These are phyloP conservation scores for Jackrogersella multiformis DNA, from an alignment of 495 filamentous ascomycete genomes.

Conservation along the genomic window DNA sequence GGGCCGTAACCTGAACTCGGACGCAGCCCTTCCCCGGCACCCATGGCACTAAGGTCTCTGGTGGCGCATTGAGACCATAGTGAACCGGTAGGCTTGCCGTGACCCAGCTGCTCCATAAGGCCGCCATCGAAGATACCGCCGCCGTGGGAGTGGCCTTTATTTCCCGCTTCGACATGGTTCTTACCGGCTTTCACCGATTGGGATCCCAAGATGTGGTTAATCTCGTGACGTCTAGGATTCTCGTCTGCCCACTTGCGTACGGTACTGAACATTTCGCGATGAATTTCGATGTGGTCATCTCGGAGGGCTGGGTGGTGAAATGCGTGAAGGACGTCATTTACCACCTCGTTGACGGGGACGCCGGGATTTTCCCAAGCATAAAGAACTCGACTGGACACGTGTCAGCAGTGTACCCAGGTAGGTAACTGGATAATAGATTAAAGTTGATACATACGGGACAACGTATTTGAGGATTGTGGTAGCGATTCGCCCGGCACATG, in stretches of 20 bases:
- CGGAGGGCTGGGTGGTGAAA: conserved; percentile 92
- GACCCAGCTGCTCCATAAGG: conserved; percentile 53
- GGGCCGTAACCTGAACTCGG: conserved; percentile 36
- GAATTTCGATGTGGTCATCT: conserved; percentile 75
- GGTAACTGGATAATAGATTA: not conserved
- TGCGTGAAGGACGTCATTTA: conserved; percentile 75
- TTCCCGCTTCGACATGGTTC: conserved; percentile 67
- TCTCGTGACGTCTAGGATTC: conserved; percentile 67
- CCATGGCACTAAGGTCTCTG: conserved; percentile 53
- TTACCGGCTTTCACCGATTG: conserved; percentile 81
- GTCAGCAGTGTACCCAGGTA: not conserved
- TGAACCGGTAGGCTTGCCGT: conserved; percentile 59
- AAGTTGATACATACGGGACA: conserved; percentile 64
- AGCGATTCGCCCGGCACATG: conserved; percentile 84
- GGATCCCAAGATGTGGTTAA: conserved; percentile 76
- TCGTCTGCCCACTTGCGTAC: conserved; percentile 80
- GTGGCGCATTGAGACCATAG: conserved; percentile 62
- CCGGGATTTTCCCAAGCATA: conserved; percentile 90
- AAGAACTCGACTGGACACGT: conserved; percentile 67
- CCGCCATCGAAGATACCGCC: conserved; percentile 52
- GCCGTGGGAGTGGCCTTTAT: conserved; percentile 50
- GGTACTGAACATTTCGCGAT: conserved; percentile 84
- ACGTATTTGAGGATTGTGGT: conserved; percentile 81
- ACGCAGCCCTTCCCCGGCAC: conserved; percentile 14
- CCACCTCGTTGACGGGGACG: conserved; percentile 78